phyloP scores from a whole-genome alignment of 225 moss, liverwort and hornwort species.

The Climacium dendroides region DNA sequence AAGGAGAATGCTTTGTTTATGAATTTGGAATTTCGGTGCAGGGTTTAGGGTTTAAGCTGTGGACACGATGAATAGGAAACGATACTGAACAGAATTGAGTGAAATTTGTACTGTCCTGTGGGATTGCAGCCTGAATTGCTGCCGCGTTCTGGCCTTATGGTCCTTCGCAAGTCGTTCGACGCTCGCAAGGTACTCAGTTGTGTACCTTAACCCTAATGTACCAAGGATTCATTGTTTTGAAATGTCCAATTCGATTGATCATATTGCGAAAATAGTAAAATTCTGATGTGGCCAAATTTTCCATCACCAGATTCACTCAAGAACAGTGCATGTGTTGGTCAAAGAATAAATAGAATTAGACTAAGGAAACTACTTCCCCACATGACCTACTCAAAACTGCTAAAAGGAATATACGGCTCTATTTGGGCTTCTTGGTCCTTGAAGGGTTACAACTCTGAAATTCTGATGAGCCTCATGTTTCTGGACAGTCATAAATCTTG shows the following conservation, averaged over 20 bases:
- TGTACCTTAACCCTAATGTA: no score
- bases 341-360: neutral
- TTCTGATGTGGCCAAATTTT: neutral
- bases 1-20: neutral
- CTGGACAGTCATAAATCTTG: neutral
- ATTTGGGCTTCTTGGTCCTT: neutral
- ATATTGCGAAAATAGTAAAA: neutral
- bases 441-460: neutral
- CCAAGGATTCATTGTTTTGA: neutral
- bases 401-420: no score
- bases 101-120: neutral
- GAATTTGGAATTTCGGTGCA: neutral
- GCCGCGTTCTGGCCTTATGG: conserved; percentile 44
- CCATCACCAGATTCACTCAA: neutral
- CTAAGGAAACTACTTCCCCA: neutral
- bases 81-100: neutral
- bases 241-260: neutral
- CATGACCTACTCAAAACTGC: neutral
- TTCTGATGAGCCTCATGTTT: neutral
- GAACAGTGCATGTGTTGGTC: neutral
- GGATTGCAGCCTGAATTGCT: conserved; percentile 42
- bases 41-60: neutral
- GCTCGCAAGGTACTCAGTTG: conserved; percentile 67
- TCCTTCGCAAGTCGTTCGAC: conserved; percentile 87
- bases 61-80: no score